Percentiles rank a stretch among this genome's conserved stretches.
phyloP scores from a whole-genome alignment of 208 protist genomes.

The Leishmania mexicana region DNA sequence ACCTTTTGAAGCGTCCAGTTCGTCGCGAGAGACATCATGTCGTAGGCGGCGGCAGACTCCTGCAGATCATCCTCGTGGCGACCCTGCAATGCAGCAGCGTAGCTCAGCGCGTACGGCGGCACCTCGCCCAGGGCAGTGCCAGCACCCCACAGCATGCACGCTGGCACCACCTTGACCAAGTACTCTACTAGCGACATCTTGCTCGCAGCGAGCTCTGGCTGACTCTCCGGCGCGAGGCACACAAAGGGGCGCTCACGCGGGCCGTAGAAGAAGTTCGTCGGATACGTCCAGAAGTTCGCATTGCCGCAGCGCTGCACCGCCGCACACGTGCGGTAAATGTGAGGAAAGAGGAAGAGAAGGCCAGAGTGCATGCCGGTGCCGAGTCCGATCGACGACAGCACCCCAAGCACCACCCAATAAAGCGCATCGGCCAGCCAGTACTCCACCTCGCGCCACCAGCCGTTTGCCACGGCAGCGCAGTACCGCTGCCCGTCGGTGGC shows the following conservation, averaged over 20 bases:
- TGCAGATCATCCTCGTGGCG: slow-evolving; percentile 44
- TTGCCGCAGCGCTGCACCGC: slow-evolving; percentile 86
- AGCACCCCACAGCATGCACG: slow-evolving; percentile 93
- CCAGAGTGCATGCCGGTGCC: slow-evolving; percentile 96
- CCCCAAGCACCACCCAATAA: slow-evolving; percentile 92
- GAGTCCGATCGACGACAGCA: slow-evolving; percentile 92
- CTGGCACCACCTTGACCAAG: slow-evolving; percentile 74
- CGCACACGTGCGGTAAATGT: slow-evolving; percentile 93
- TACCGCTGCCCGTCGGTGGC: slow-evolving; percentile 40
- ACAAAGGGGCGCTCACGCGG: slow-evolving; percentile 68
- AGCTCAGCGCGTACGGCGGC: slow-evolving; percentile 96
- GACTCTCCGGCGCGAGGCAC: slow-evolving; percentile 44
- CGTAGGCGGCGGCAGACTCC: slow-evolving; percentile 40
- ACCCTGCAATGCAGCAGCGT: slow-evolving; percentile 82
- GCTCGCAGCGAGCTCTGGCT: slow-evolving; percentile 14
- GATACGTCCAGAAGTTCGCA: slow-evolving; percentile 89
- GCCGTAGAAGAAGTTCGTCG: slow-evolving; percentile 85
- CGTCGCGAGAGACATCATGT: slow-evolving; percentile 82
- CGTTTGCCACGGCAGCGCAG: slow-evolving; percentile 49
- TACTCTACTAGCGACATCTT: slow-evolving; percentile 33
- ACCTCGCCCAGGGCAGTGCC: slow-evolving; percentile 98
- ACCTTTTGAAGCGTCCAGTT: slow-evolving; percentile 81
- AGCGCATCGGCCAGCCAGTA: slow-evolving; percentile 76
- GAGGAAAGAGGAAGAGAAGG: slow-evolving; percentile 94
- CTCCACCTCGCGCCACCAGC: slow-evolving; percentile 79